Conservation (phyloP, 2,329 filamentous ascomycete genomes). For the Simplicillium aogashimaense region DNA sequence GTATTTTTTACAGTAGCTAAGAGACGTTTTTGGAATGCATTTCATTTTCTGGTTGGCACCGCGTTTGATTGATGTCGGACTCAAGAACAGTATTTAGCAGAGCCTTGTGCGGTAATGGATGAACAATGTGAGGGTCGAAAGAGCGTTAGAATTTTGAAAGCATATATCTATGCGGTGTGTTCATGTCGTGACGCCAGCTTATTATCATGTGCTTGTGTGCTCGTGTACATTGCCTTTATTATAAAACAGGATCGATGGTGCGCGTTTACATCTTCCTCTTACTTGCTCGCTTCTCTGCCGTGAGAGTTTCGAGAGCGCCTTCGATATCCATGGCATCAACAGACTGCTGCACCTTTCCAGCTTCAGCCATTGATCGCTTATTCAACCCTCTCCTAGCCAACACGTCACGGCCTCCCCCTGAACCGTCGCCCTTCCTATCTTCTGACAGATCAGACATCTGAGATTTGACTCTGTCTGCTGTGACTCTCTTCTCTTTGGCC, state of each 20-base stretch:
- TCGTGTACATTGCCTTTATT: background rate
- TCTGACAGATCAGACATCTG: constrained; percentile 35
- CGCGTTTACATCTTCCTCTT: constrained; percentile 40
- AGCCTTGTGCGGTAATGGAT: too few species aligned
- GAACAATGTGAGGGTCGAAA: too few species aligned
- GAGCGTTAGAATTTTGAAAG: too few species aligned
- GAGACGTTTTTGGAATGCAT: too few species aligned
- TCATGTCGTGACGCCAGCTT: background rate
- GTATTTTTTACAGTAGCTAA: too few species aligned
- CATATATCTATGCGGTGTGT: too few species aligned
- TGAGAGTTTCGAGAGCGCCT: constrained; percentile 34
- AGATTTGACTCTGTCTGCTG: constrained; percentile 36
- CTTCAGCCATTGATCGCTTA: constrained; percentile 31
- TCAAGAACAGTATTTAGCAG: too few species aligned
- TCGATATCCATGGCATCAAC: constrained; percentile 46
- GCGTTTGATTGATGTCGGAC: too few species aligned
- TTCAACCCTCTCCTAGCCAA: constrained; percentile 15
- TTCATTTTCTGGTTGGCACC: too few species aligned
- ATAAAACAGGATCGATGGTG: background rate
- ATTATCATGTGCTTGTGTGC: background rate
- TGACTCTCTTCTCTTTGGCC: constrained; percentile 36
- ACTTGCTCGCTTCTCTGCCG: constrained; percentile 39
- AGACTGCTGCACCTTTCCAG: constrained; percentile 19
- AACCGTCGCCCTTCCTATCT: constrained; percentile 18
- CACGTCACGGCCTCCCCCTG: constrained; percentile 10